Conservation (phyloP, 2,329 filamentous ascomycete genomes). For the Esteya vermicola region DNA sequence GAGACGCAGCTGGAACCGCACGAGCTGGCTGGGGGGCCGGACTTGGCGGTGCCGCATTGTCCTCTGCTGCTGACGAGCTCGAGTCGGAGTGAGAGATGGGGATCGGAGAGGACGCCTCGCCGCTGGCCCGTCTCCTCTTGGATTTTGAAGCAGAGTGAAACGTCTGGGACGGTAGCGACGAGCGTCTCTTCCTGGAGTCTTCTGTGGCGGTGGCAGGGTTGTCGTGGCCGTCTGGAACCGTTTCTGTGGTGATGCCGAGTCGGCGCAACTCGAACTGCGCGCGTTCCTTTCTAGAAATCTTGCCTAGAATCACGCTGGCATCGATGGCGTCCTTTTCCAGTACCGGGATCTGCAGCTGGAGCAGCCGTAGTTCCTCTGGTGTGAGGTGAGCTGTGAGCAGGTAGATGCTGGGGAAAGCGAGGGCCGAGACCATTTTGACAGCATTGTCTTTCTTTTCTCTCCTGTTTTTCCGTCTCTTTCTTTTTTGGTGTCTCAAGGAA, state of each 20-base stretch:
- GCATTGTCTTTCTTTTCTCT: no score
- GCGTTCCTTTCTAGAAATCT: constrained; percentile 52
- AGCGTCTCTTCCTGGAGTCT: not conserved
- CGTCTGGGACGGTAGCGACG: not conserved
- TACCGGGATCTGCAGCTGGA: constrained; percentile 50
- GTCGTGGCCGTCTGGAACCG: constrained; percentile 15
- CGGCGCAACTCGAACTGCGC: constrained; percentile 66
- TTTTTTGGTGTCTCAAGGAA: no score
- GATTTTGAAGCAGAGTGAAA: constrained; percentile 6
- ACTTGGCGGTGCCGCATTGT: constrained; percentile 24
- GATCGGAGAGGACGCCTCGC: not conserved
- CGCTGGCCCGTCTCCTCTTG: constrained; percentile 4
- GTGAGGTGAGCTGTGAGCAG: constrained; percentile 58
- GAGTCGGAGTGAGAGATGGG: not conserved
- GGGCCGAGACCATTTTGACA: constrained; percentile 1
- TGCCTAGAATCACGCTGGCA: constrained; percentile 62
- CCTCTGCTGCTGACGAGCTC: no score
- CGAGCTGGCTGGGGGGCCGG: constrained; percentile 43
- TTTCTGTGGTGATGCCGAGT: constrained; percentile 45
- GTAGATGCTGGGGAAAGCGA: constrained; percentile 50
- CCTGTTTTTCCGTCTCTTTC: no score
- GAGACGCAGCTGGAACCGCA: no score
- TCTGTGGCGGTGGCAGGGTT: not conserved
- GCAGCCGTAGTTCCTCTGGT: constrained; percentile 42
- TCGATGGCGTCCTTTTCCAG: constrained; percentile 60